phyloP scores from a whole-genome alignment of 441 rosid species.

The Populus hybrid region DNA sequence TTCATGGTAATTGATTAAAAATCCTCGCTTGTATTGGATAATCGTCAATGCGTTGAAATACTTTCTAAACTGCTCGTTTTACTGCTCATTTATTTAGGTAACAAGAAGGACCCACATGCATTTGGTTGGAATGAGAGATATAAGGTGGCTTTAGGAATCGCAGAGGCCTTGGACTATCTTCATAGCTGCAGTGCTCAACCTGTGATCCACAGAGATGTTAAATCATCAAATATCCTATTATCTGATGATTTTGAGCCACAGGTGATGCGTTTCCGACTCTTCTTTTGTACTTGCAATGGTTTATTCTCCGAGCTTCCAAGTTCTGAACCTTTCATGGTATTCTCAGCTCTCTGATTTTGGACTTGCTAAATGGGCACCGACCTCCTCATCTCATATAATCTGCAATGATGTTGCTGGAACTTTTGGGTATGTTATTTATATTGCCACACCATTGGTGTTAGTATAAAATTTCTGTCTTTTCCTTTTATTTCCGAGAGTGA shows the following conservation, averaged over 20 bases:
- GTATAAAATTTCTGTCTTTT: neutral
- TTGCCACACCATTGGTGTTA: neutral
- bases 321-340: constrained; percentile 15
- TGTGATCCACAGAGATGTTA: constrained; percentile 91
- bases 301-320: neutral
- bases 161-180: constrained; percentile 80
- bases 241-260: constrained; percentile 90
- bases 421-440: constrained; percentile 56
- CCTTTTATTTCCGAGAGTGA: neutral
- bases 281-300: constrained; percentile 14
- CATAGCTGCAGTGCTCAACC: constrained; percentile 56
- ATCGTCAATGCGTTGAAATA: neutral
- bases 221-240: constrained; percentile 81
- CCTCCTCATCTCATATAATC: constrained; percentile 50
- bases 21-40: constrained; percentile 3
- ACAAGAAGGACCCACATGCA: constrained; percentile 42
- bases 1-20: constrained; percentile 49
- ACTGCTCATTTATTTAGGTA: constrained; percentile 34
- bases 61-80: constrained; percentile 8
- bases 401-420: constrained; percentile 83
- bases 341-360: constrained; percentile 95
- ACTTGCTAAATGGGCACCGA: constrained; percentile 71
- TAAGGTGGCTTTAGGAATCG: constrained; percentile 79
- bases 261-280: constrained; percentile 32
- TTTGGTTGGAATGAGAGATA: constrained; percentile 83